Evolutionary conservation across 257 asterid species (phyloP).

Genomic region (Ilex asprella): DNA sequence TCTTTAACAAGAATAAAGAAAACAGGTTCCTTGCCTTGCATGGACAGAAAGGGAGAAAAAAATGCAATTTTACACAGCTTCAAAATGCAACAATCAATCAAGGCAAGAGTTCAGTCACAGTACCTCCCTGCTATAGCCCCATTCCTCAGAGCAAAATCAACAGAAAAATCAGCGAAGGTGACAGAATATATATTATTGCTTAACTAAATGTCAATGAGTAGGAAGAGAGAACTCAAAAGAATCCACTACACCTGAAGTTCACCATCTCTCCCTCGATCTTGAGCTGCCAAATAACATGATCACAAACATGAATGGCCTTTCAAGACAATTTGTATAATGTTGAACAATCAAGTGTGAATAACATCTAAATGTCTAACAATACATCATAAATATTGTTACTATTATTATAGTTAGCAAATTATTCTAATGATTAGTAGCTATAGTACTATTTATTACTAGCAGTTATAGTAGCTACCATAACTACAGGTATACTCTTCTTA

Average conservation of each 20-base stretch:
- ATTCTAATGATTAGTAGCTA: too few species aligned
- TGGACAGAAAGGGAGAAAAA: conserved; percentile 17
- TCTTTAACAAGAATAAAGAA: conserved; percentile 9
- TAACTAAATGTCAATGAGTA: conserved; percentile 37
- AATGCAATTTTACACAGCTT: conserved; percentile 36
- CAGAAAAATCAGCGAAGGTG: conserved; percentile 31
- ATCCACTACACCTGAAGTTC: conserved; percentile 32
- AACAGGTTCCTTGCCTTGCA: conserved; percentile 16
- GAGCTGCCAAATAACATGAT: conserved; percentile 58
- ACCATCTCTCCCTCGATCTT: conserved; percentile 66
- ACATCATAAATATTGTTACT: background rate
- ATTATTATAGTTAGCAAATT: too few species aligned
- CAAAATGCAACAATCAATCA: conserved; percentile 35
- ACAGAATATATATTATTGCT: conserved; percentile 49
- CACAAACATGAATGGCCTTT: conserved; percentile 12
- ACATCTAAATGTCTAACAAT: too few species aligned
- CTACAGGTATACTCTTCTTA: too few species aligned
- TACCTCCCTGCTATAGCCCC: conserved; percentile 33
- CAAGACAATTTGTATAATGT: background rate
- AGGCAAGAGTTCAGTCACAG: conserved; percentile 23
- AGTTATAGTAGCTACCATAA: too few species aligned
- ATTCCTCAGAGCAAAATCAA: conserved; percentile 47
- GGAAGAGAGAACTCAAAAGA: conserved; percentile 21
- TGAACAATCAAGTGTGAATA: background rate
- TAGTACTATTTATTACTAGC: too few species aligned